These are phyloP conservation scores for Niveomyces coronatus DNA, from an alignment of 2,329 filamentous ascomycete species.

Conservation along the genomic window DNA sequence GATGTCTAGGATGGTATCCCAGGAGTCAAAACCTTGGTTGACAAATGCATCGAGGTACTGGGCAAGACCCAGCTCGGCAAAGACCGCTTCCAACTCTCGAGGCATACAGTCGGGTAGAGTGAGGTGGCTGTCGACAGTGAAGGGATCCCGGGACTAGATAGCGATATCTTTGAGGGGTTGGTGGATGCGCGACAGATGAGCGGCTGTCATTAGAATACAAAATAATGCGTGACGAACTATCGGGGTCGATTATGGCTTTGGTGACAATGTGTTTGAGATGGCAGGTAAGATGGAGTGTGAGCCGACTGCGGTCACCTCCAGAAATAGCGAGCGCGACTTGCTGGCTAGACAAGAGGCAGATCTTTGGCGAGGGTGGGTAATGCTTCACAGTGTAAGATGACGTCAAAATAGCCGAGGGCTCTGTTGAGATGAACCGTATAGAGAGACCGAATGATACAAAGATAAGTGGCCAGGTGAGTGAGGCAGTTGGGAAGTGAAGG, in stretches of 20 bases:
- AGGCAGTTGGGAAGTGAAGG: no score
- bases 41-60: conserved; percentile 66
- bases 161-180: background rate
- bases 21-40: conserved; percentile 74
- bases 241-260: background rate
- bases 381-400: no score
- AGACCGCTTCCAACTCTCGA: conserved; percentile 51
- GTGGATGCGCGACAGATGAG: background rate
- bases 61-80: conserved; percentile 66
- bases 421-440: no score
- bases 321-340: no score
- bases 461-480: no score
- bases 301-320: no score
- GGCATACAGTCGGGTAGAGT: conserved; percentile 30
- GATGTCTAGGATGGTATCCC: conserved; percentile 75
- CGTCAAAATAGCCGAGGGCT: no score
- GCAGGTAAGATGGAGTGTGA: no score
- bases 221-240: background rate
- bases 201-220: conserved; percentile 8
- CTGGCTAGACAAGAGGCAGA: no score
- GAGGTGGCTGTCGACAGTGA: background rate
- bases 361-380: no score
- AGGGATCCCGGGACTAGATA: background rate
- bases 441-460: no score
- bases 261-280: background rate